Evolutionary conservation across 371 early-diverging fungal species (phyloP).

Genomic region (Actinomucor elegans): DNA sequence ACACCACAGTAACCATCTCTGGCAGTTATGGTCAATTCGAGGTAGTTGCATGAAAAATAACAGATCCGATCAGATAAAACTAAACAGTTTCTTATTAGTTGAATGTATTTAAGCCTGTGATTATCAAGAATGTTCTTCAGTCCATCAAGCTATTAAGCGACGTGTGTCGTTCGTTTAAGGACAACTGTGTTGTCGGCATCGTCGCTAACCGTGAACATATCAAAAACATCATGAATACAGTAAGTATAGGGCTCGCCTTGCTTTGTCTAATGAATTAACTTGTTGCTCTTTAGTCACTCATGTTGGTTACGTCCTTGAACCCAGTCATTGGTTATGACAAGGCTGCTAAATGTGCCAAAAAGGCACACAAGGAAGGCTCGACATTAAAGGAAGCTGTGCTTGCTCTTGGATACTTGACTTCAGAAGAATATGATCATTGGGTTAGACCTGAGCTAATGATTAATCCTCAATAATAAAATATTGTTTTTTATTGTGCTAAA

Average conservation of each 20-base stretch:
- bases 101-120: conserved; percentile 97
- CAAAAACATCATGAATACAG: conserved; percentile 79
- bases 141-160: conserved; percentile 85
- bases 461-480: conserved; percentile 6
- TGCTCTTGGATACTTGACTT: conserved; percentile 66
- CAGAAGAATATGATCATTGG: conserved; percentile 80
- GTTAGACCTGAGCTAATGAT: conserved; percentile 86
- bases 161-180: conserved; percentile 82
- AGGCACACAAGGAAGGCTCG: conserved; percentile 83
- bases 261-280: not conserved
- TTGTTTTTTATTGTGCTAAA: not conserved
- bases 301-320: conserved; percentile 90
- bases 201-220: conserved; percentile 87
- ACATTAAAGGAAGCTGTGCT: conserved; percentile 85
- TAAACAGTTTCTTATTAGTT: conserved; percentile 41
- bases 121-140: conserved; percentile 93
- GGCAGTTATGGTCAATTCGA: conserved; percentile 97
- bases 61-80: too few species aligned
- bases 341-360: conserved; percentile 82
- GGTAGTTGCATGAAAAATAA: too few species aligned
- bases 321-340: conserved; percentile 81
- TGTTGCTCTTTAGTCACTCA: conserved; percentile 39
- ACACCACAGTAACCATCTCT: conserved; percentile 85
- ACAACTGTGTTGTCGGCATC: conserved; percentile 93
- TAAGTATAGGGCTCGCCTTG: not conserved